Evolutionary conservation across 352 stramenopile species (phyloP), one percentile per base, ranked within the genome.

Genomic region (Hyaloperonospora arabidopsidis): DNA sequence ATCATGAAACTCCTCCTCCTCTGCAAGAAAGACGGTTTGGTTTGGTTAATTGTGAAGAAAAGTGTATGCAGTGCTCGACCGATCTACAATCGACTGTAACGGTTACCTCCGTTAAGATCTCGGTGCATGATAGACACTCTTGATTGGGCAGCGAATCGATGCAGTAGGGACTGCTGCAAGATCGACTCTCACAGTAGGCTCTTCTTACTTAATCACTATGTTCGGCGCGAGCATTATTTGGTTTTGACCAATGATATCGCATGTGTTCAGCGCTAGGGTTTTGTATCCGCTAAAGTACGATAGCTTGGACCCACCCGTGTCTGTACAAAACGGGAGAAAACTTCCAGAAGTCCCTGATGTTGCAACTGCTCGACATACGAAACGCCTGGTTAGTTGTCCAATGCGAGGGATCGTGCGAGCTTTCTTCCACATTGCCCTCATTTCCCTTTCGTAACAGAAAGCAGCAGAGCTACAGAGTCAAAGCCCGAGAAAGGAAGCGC

Each of bases 391-490:
- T 0, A 21, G 60, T 72, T 72, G 59, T 45, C 1, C 13, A 1
- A 44, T 63, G 4, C 35, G 44, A 54, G 59, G 15, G 38, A 45
- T 53, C 44, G 19, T 28, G 45, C 21, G 45, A 68, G 55, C 55
- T 55, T 62, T 64, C 59, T 58, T 59, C 63, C 57, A 52, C 49
- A 45, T 25, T 52, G 45, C 36, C 25, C 32, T 70, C 59, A 72
- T 66, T 72, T 70, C 71, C 57, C 51, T 76, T 80, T 73, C 63
- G 57, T 54, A 64, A 43, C 54, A 60, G 57, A 64, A 70, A 73
- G 56, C 49, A 72, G 60, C 55, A 65, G 35, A 49, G 32, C 7
- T 49, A 36, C 38, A 52, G 21, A 49, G 25, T 32, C 25, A 8
- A 32, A 4, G 25, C 8, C 25, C 25, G 25, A 32, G 25, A 8